Evolutionary conservation across 192 early-diverging fungal species (phyloP).

Genomic region (Geranomyces variabilis): DNA sequence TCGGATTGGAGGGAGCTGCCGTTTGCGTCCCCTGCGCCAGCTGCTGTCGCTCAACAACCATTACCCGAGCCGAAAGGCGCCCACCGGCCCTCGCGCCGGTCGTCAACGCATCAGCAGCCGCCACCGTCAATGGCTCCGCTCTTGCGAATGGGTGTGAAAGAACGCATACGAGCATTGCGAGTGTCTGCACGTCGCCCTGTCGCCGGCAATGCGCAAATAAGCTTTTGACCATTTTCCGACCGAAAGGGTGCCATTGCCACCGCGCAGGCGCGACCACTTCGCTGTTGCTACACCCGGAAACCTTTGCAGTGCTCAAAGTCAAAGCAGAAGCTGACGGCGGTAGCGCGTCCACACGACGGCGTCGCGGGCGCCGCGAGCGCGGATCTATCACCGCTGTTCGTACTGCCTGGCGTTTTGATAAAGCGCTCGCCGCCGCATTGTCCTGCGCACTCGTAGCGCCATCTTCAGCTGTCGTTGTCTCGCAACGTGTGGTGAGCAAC

Average conservation of each 20-base stretch:
- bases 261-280: not conserved
- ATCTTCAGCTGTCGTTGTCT: not conserved
- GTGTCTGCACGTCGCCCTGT: constrained; percentile 68
- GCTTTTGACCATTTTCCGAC: constrained; percentile 45
- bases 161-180: constrained; percentile 67
- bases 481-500: not conserved
- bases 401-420: too few species aligned
- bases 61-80: too few species aligned
- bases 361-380: not conserved
- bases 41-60: too few species aligned
- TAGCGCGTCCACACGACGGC: not conserved
- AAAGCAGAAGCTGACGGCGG: too few species aligned
- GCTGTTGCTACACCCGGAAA: not conserved
- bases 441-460: not conserved
- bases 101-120: not conserved
- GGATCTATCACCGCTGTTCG: not conserved
- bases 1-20: not conserved
- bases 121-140: not conserved
- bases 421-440: not conserved
- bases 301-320: too few species aligned
- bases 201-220: constrained; percentile 58
- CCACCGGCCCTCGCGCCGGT: too few species aligned
- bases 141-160: constrained; percentile 40
- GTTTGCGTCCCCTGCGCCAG: not conserved
- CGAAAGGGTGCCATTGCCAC: constrained; percentile 33